phyloP scores from a whole-genome alignment of 2,329 filamentous ascomycete genomes.

The Ophiobolus disseminans region DNA sequence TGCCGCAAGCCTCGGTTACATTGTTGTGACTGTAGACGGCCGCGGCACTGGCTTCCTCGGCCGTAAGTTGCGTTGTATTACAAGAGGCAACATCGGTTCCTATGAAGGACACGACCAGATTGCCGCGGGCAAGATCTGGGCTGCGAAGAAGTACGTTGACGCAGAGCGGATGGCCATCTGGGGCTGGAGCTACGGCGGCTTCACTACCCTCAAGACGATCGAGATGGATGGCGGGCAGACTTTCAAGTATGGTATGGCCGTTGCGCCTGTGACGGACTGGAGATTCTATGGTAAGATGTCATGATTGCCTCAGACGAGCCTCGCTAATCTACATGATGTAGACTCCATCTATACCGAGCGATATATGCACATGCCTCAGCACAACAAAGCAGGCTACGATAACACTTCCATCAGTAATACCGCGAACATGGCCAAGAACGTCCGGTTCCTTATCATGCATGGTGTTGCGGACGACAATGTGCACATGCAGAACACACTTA shows the following conservation, averaged over 20 bases:
- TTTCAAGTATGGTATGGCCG: conserved; percentile 96
- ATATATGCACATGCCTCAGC: conserved; percentile 94
- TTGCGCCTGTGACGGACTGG: conserved; percentile 99
- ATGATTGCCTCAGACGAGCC: not conserved
- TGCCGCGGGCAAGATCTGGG: conserved; percentile 84
- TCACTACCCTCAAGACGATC: conserved; percentile 92
- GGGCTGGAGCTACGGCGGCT: conserved; percentile 98
- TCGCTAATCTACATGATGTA: conserved; percentile 22
- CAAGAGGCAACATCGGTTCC: conserved; percentile 83
- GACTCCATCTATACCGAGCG: conserved; percentile 93
- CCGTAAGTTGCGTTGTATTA: conserved; percentile 78
- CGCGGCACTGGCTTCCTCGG: conserved; percentile 92
- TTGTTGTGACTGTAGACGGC: conserved; percentile 93
- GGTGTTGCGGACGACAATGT: conserved; percentile 97
- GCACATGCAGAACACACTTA: conserved; percentile 92
- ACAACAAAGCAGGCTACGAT: conserved; percentile 79
- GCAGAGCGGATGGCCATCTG: conserved; percentile 84
- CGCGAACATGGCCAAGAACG: conserved; percentile 73
- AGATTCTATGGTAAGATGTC: conserved; percentile 72
- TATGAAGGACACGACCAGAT: conserved; percentile 93
- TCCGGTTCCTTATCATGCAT: conserved; percentile 94
- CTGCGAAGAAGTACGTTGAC: conserved; percentile 82
- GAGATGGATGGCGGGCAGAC: conserved; percentile 88
- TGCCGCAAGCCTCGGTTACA: conserved; percentile 83
- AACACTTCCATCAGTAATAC: conserved; percentile 77